Conservation (phyloP, 2,329 filamentous ascomycete genomes). For the Dendryphion nanum region DNA sequence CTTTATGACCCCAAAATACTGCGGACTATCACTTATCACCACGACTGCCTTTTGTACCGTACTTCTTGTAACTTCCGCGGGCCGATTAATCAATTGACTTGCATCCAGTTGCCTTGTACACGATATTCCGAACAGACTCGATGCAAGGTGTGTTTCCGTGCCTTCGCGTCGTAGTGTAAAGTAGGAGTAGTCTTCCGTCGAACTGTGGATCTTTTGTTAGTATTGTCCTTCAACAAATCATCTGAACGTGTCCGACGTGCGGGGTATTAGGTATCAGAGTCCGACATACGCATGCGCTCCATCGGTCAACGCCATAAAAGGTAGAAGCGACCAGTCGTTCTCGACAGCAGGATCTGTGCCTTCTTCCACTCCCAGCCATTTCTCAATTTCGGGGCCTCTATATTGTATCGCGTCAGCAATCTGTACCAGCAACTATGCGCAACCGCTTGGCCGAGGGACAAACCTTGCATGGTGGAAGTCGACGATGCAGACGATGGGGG, state of each 20-base stretch:
- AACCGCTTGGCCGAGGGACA: constrained; percentile 8
- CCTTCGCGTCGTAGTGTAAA: constrained; percentile 75
- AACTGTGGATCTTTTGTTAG: constrained; percentile 50
- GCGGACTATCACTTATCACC: constrained; percentile 86
- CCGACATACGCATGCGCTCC: constrained; percentile 82
- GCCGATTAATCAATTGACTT: constrained; percentile 70
- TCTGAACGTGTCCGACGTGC: neutral
- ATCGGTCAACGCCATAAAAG: constrained; percentile 96
- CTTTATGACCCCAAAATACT: constrained; percentile 84
- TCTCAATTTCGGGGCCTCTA: constrained; percentile 88
- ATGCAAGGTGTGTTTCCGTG: constrained; percentile 54
- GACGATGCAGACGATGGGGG: constrained; percentile 51
- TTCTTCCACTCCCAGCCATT: constrained; percentile 78
- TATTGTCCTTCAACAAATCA: too few species aligned
- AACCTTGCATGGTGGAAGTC: constrained; percentile 54
- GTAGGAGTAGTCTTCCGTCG: constrained; percentile 96
- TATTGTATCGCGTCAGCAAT: neutral
- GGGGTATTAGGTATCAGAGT: constrained; percentile 1
- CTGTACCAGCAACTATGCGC: neutral
- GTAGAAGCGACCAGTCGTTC: constrained; percentile 87
- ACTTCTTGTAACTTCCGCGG: constrained; percentile 89
- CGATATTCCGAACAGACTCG: constrained; percentile 91
- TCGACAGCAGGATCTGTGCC: constrained; percentile 74
- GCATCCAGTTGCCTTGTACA: constrained; percentile 91
- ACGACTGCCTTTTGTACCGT: constrained; percentile 98